Conservation (phyloP, 192 early-diverging fungal genomes). For the Coemansia sp. region DNA sequence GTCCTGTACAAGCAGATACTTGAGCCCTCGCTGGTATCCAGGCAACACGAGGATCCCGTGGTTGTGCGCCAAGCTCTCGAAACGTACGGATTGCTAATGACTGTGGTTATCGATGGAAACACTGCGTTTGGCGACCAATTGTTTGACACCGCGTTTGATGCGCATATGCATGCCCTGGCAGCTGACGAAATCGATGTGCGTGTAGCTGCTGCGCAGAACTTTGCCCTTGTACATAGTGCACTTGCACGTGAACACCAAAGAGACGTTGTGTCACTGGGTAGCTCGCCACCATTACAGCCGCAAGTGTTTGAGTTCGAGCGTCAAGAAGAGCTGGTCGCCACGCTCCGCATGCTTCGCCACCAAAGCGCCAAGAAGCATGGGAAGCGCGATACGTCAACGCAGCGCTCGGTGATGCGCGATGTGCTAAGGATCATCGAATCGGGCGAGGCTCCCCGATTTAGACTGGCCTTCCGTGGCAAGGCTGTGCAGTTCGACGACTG, state of each 20-base stretch:
- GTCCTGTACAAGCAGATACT: constrained; percentile 17
- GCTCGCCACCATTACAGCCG: not conserved
- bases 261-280: not conserved
- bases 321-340: constrained; percentile 59
- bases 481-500: constrained; percentile 60
- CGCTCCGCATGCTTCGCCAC: constrained; percentile 57
- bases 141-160: constrained; percentile 28
- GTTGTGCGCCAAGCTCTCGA: constrained; percentile 32
- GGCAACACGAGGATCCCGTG: not conserved
- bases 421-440: constrained; percentile 63
- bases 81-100: constrained; percentile 38
- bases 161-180: constrained; percentile 58
- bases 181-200: constrained; percentile 62
- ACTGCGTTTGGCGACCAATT: constrained; percentile 21
- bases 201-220: constrained; percentile 70
- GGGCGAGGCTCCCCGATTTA: constrained; percentile 55
- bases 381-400: constrained; percentile 58
- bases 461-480: constrained; percentile 54
- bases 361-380: constrained; percentile 61
- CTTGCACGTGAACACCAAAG: constrained; percentile 22
- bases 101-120: constrained; percentile 24
- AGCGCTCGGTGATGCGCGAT: constrained; percentile 66
- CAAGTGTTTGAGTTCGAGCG: constrained; percentile 53
- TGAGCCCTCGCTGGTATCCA: not conserved
- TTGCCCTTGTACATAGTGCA: constrained; percentile 69